Base-by-base conservation (phyloP, 2,329 filamentous ascomycete genomes). In the Sarocladium strictum region DNA sequence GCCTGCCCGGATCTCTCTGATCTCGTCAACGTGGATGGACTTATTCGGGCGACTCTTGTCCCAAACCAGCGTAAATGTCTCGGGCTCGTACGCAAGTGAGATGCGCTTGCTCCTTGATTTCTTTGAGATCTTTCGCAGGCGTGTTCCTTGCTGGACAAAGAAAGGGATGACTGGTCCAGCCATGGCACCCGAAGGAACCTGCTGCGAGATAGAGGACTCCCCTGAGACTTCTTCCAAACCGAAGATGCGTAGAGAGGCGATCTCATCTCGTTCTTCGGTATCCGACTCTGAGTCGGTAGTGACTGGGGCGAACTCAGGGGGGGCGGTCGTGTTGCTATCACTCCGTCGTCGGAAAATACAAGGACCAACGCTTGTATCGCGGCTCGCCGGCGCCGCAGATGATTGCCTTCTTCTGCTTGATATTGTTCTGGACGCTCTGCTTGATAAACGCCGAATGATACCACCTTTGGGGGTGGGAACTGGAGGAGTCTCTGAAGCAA, bases 21-120 rank as follows among this genome's bases (percentile, higher is more conserved):
- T 93, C 67, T 97, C 91, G 64, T 99, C 94, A 58, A 99, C 89
- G 68, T 96, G 95, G 59, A 99, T 87, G 53, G 84, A 85, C 68
- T 97, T 97, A 23, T 84, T 82, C 1, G 88, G 85, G 33, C 89
- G 85, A 9, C 80, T 83, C 47, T 84, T 81, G 68, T 96, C 89
- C 93, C 93, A 97, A 24, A 81, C 87, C 23, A 99, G 89, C 69
- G 91, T 94, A 57, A 89, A 92, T 1, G 87, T 82, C 64, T 93
- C 87, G 23, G 87, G 79, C 63, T 97, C 90, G 23, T 97, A 83
- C 53, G 86, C 83, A 32, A 86, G 75, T 26, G 74, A 74, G 62
- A 97, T 84, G 24, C 80, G 81, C 66, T 94, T 90, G 54, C 79
- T 75, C 59, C 86, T 84, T 61, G 79, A 85, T 68, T 93, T 94